Percentiles rank a stretch among this genome's conserved stretches.
Conservation (phyloP, 805 yeast genomes). For the Candida sonorensis region DNA sequence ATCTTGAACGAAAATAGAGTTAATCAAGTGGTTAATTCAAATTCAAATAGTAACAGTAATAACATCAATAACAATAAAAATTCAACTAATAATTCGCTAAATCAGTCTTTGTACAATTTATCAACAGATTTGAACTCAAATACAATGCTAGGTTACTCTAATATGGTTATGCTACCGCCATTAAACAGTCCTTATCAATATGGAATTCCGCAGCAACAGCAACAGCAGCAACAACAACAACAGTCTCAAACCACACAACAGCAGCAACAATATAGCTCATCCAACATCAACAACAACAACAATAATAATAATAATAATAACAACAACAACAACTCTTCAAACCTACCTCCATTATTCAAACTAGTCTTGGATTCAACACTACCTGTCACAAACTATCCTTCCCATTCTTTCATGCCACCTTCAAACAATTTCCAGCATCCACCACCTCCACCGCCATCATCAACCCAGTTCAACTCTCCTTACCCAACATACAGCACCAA, state of each 20-base stretch:
- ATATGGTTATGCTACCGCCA: slow-evolving; percentile 15
- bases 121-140: too few relatives aligned
- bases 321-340: slow-evolving; percentile 2
- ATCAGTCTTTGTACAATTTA: too few relatives aligned
- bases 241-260: slow-evolving; percentile 3
- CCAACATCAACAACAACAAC: slow-evolving; percentile 7
- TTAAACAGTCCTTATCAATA: slow-evolving; percentile 10
- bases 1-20: slow-evolving; percentile 9
- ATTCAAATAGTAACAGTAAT: too few relatives aligned
- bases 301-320: neutral
- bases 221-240: slow-evolving; percentile 1
- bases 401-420: slow-evolving; percentile 1
- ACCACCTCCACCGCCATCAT: neutral
- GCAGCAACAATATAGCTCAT: slow-evolving; percentile 6
- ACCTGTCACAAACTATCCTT: slow-evolving; percentile 14
- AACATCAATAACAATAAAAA: neutral
- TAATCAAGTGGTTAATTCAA: slow-evolving; percentile 1
- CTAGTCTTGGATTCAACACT: slow-evolving; percentile 20
- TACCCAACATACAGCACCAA: neutral
- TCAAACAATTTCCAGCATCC: too few relatives aligned
- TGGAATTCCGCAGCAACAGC: slow-evolving; percentile 2
- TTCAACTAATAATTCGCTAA: neutral
- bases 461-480: neutral
- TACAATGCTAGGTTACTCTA: too few relatives aligned
- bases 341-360: slow-evolving; percentile 21